phyloP scores from a whole-genome alignment of 192 early-diverging fungal species.

The Backusella westeae region DNA sequence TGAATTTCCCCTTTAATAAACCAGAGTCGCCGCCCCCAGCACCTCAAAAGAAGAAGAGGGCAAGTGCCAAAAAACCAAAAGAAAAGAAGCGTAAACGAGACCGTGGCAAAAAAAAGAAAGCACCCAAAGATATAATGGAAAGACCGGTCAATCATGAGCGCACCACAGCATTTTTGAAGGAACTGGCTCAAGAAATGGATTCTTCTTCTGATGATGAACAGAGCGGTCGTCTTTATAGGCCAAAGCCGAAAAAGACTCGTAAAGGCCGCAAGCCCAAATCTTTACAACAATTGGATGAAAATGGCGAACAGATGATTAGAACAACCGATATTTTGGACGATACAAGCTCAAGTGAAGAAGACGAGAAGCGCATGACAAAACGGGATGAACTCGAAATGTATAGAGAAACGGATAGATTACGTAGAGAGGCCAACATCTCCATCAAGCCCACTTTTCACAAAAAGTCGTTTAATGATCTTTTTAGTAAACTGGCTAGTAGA shows the following conservation, averaged over 20 bases:
- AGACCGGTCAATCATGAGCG: neutral
- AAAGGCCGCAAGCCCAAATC: neutral
- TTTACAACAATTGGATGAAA: neutral
- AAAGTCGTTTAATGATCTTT: constrained; percentile 1
- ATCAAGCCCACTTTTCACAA: constrained; percentile 10
- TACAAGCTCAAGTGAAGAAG: neutral
- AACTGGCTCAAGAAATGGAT: neutral
- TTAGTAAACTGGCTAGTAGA: neutral
- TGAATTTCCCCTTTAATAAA: constrained; percentile 6
- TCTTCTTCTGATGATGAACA: neutral
- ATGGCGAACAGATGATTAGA: neutral
- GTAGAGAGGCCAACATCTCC: neutral
- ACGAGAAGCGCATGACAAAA: neutral
- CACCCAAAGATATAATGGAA: neutral
- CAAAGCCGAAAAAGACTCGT: neutral
- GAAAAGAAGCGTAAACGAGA: neutral
- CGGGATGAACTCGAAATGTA: constrained; percentile 7
- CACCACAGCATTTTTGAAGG: neutral
- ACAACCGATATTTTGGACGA: neutral
- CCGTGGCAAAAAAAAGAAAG: neutral
- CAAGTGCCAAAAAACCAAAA: neutral
- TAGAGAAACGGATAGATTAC: neutral
- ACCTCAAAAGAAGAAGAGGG: neutral
- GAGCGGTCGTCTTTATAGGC: neutral
- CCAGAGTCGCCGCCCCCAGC: neutral